Percentiles rank a stretch among this genome's conserved stretches.
phyloP scores from a whole-genome alignment of 768 basidiomycete genomes.

The Tremella fuciformis region DNA sequence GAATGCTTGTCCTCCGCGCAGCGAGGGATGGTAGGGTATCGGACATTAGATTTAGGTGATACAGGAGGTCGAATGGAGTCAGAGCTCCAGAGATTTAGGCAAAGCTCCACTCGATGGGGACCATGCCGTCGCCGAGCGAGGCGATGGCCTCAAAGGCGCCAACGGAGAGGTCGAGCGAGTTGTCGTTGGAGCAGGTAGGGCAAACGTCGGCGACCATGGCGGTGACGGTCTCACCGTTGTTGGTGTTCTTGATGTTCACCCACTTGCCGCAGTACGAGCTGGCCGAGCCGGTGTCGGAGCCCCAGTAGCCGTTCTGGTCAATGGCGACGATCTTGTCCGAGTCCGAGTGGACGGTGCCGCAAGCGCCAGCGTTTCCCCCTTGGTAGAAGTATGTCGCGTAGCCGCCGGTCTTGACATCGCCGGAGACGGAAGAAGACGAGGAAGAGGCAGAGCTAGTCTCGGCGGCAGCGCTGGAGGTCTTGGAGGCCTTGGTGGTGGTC shows the following conservation, averaged over 20 bases:
- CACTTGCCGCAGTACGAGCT: constrained; percentile 66
- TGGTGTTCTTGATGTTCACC: constrained; percentile 64
- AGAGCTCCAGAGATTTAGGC: no score
- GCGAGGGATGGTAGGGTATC: background rate
- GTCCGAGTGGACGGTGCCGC: constrained; percentile 66
- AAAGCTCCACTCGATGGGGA: constrained; percentile 54
- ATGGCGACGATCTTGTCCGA: constrained; percentile 53
- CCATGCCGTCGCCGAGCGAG: constrained; percentile 57
- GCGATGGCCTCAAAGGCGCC: constrained; percentile 67
- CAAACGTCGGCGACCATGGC: constrained; percentile 76
- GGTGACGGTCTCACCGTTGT: constrained; percentile 60
- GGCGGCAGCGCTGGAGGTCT: constrained; percentile 20
- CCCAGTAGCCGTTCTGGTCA: constrained; percentile 55
- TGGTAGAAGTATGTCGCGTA: constrained; percentile 65
- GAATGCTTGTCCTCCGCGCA: constrained; percentile 3
- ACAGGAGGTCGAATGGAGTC: no score
- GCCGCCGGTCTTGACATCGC: constrained; percentile 40
- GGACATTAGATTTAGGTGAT: no score
- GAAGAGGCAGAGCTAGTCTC: constrained; percentile 28
- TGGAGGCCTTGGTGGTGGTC: constrained; percentile 17
- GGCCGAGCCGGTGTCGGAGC: constrained; percentile 58
- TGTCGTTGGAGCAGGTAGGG: constrained; percentile 66
- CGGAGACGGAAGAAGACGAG: constrained; percentile 26
- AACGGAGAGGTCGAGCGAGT: constrained; percentile 61
- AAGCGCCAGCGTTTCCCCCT: constrained; percentile 72